These are phyloP conservation scores for Neonectria sp. DNA, from an alignment of 2,329 filamentous ascomycete species.

Conservation along the genomic window DNA sequence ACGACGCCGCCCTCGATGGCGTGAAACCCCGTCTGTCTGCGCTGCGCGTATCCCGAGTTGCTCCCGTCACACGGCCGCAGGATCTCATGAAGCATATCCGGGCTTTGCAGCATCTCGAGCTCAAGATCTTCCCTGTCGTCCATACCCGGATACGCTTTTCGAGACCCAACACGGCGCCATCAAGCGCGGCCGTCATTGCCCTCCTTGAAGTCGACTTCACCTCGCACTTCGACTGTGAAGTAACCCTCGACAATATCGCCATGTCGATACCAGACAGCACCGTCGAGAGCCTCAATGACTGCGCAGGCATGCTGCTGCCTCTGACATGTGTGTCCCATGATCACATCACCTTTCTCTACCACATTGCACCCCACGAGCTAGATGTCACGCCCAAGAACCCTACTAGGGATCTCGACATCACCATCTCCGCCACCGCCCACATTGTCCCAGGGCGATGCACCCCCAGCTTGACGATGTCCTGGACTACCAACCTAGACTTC, in stretches of 20 bases:
- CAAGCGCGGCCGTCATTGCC: slow-evolving; percentile 75
- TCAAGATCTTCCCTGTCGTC: slow-evolving; percentile 77
- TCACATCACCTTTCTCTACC: slow-evolving; percentile 82
- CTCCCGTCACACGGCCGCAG: slow-evolving; percentile 74
- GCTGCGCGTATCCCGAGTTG: slow-evolving; percentile 80
- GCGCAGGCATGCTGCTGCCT: slow-evolving; percentile 66
- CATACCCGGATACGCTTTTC: slow-evolving; percentile 83
- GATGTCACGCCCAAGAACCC: slow-evolving; percentile 62
- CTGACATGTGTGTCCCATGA: slow-evolving; percentile 79
- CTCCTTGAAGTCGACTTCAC: slow-evolving; percentile 83
- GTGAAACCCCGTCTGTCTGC: slow-evolving; percentile 79
- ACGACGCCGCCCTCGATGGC: slow-evolving; percentile 74
- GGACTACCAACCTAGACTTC: slow-evolving; percentile 80
- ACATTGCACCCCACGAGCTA: slow-evolving; percentile 68
- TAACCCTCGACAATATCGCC: slow-evolving; percentile 72
- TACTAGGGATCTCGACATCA: slow-evolving; percentile 70
- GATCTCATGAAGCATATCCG: slow-evolving; percentile 76
- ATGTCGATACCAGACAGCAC: slow-evolving; percentile 71
- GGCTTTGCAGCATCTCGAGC: slow-evolving; percentile 73
- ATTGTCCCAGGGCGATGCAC: slow-evolving; percentile 70
- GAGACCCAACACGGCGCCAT: slow-evolving; percentile 70
- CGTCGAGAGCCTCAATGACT: slow-evolving; percentile 70
- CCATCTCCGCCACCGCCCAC: slow-evolving; percentile 72
- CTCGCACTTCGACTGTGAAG: slow-evolving; percentile 76
- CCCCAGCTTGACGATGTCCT: slow-evolving; percentile 75